phyloP scores from a whole-genome alignment of 2,329 filamentous ascomycete genomes.

The Penicillium sp. region DNA sequence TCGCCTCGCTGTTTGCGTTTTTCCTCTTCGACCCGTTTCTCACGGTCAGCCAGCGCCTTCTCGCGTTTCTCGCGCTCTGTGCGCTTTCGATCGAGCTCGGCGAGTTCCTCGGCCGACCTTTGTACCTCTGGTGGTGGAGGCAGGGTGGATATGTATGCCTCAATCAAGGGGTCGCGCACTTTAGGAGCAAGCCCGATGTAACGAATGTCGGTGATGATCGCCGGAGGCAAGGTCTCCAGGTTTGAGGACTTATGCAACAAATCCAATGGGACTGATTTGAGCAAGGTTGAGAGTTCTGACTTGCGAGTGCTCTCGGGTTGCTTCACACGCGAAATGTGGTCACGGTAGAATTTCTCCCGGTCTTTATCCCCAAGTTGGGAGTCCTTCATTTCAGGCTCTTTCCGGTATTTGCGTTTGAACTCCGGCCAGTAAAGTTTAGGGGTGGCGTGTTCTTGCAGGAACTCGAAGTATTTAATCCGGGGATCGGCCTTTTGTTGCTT shows the following conservation, averaged over 20 bases:
- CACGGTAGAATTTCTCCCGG: constrained; percentile 52
- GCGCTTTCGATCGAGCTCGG: constrained; percentile 38
- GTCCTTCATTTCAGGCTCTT: constrained; percentile 71
- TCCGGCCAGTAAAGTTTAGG: constrained; percentile 97
- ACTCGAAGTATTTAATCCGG: constrained; percentile 75
- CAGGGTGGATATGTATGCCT: constrained; percentile 47
- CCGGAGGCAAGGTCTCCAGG: constrained; percentile 41
- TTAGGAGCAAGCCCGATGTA: constrained; percentile 46
- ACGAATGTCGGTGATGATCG: constrained; percentile 47
- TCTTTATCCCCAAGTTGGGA: constrained; percentile 49
- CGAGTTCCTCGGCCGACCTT: constrained; percentile 41
- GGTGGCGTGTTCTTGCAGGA: constrained; percentile 79
- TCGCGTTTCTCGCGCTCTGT: constrained; percentile 48
- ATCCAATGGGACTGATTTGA: constrained; percentile 46
- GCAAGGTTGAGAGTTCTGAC: constrained; percentile 47
- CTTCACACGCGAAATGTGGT: constrained; percentile 50
- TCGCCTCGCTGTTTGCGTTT: constrained; percentile 44
- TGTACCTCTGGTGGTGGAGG: constrained; percentile 40
- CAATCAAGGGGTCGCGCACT: constrained; percentile 43
- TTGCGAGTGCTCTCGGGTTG: constrained; percentile 48
- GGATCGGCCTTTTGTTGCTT: constrained; percentile 81
- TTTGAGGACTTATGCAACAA: constrained; percentile 44
- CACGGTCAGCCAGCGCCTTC: constrained; percentile 45
- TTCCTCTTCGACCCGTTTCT: constrained; percentile 46
- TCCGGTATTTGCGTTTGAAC: constrained; percentile 88